These are phyloP conservation scores for Polygonum maritimum DNA, from an alignment of 148 eudicot species.

Conservation along the genomic window DNA sequence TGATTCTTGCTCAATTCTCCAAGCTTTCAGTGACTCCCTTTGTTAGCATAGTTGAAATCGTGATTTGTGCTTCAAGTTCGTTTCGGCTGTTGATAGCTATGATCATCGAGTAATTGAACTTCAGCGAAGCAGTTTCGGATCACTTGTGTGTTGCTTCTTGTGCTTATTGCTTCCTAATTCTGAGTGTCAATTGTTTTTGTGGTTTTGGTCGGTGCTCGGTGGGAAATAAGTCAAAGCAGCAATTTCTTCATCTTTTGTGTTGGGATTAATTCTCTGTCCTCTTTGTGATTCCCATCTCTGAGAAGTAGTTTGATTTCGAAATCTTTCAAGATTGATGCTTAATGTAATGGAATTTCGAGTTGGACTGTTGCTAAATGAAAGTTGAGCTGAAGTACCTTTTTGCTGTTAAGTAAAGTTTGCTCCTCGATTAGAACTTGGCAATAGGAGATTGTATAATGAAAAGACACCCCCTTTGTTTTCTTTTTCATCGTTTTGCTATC, in stretches of 20 bases:
- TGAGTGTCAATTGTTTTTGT: neutral
- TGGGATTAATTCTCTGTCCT: neutral
- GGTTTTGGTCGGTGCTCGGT: neutral
- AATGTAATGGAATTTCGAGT: neutral
- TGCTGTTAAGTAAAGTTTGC: neutral
- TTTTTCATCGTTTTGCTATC: neutral
- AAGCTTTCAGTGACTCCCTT: neutral
- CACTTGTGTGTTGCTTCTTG: neutral
- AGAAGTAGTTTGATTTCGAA: neutral
- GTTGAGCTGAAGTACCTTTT: neutral
- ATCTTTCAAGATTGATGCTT: neutral
- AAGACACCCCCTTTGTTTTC: neutral
- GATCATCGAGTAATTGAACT: neutral
- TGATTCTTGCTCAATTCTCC: neutral
- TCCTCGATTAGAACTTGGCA: neutral
- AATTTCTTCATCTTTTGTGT: neutral
- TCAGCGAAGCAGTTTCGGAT: neutral
- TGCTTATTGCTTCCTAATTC: neutral
- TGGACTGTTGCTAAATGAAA: neutral
- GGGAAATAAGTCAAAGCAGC: neutral
- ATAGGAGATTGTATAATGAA: neutral
- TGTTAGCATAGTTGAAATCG: neutral
- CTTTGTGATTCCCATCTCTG: neutral
- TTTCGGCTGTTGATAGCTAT: neutral
- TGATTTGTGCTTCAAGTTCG: neutral